Conservation (phyloP, 1,284 basidiomycete species). For the Ceratobasidium theobromae region DNA sequence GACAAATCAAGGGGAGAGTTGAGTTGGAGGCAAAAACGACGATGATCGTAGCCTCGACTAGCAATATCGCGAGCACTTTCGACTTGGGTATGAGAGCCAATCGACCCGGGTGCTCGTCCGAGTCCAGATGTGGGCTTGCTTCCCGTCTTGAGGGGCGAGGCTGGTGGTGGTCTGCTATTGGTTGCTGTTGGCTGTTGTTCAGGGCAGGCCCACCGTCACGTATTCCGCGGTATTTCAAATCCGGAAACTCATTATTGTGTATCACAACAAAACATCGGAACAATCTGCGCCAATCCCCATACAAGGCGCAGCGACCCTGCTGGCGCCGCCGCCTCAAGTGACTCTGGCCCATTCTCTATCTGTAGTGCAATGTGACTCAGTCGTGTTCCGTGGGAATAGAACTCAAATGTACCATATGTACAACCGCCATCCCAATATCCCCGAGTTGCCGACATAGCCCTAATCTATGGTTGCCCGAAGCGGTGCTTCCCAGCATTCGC, state of each 20-base stretch:
- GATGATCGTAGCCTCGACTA: background rate
- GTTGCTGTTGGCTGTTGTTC: constrained; percentile 11
- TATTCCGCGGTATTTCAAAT: background rate
- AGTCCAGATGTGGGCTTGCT: constrained; percentile 22
- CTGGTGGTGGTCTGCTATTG: constrained; percentile 26
- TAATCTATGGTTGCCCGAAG: background rate
- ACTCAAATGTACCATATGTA: background rate
- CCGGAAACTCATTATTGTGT: background rate
- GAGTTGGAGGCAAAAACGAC: background rate
- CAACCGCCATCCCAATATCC: background rate
- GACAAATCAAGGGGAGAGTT: background rate
- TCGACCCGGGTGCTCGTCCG: constrained; percentile 31
- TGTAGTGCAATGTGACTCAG: too few relatives aligned
- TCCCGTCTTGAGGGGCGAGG: constrained; percentile 24
- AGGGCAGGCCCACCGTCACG: constrained; percentile 19
- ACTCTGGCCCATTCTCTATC: background rate
- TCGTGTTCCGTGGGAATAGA: too few relatives aligned
- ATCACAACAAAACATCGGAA: constrained; percentile 17
- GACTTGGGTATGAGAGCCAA: constrained; percentile 24
- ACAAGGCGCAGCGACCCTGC: constrained; percentile 10
- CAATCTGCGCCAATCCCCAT: constrained; percentile 3
- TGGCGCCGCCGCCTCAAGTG: background rate
- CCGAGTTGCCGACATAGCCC: constrained; percentile 8
- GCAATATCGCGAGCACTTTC: constrained; percentile 22
- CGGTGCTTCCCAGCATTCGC: background rate